A percentile compares a stretch with the other conserved stretches of the same genome.
These are phyloP conservation scores for Curvularia sp. DNA, from an alignment of 2,329 filamentous ascomycete species.

Conservation along the genomic window DNA sequence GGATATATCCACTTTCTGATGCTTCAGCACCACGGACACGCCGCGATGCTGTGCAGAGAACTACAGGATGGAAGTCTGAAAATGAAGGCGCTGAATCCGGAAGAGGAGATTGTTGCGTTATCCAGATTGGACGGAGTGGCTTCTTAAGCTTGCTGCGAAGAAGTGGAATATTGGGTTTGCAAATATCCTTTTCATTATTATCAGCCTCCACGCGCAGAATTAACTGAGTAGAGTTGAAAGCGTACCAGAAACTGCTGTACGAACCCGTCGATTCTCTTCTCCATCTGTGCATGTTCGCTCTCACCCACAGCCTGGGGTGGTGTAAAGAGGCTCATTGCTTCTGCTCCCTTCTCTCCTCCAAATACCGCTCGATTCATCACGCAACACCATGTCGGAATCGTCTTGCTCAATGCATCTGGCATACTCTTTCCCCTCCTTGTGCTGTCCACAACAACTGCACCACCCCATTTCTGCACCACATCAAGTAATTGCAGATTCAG, in stretches of 20 bases:
- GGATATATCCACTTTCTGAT: conserved; percentile 80
- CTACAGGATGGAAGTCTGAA: conserved; percentile 70
- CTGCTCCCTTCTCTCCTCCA: conserved; percentile 59
- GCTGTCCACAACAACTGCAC: conserved; percentile 90
- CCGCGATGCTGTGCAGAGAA: conserved; percentile 86
- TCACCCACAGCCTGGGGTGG: conserved; percentile 74
- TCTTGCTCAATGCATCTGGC: conserved; percentile 94
- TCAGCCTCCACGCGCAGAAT: conserved; percentile 5
- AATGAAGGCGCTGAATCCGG: conserved; percentile 59
- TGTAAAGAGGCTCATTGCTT: conserved; percentile 63
- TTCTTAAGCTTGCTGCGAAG: conserved; percentile 68
- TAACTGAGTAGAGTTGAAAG: neutral
- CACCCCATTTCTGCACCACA: conserved; percentile 70
- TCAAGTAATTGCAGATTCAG: conserved; percentile 84
- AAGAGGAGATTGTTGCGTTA: conserved; percentile 70
- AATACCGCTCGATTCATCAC: conserved; percentile 84
- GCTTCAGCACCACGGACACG: conserved; percentile 73
- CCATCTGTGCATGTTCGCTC: conserved; percentile 83
- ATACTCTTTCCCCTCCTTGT: conserved; percentile 93
- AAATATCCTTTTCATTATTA: conserved; percentile 57
- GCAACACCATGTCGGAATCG: conserved; percentile 90
- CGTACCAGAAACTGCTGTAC: conserved; percentile 58
- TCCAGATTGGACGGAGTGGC: conserved; percentile 80
- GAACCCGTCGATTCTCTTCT: conserved; percentile 65
- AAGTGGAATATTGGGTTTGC: conserved; percentile 62